Evolutionary conservation across 2,329 filamentous ascomycete genomes (phyloP).

Genomic region (Arthrobotrys entomopaga): DNA sequence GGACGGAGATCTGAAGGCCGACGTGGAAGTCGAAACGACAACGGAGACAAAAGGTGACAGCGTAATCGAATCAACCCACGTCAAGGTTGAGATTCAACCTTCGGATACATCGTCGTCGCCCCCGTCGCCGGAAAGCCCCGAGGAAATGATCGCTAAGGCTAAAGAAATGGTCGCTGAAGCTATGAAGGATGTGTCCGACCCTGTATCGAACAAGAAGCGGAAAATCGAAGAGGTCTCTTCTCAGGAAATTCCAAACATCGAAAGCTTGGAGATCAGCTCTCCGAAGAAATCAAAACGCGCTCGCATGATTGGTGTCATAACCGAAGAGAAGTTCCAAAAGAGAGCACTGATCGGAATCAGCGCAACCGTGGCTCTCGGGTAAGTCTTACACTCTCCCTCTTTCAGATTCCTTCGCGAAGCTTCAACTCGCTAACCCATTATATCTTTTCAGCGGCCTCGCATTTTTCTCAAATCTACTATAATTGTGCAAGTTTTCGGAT

Average conservation of each 20-base stretch:
- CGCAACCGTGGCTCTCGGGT: slow-evolving; percentile 90
- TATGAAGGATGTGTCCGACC: slow-evolving; percentile 63
- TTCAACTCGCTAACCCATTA: neutral
- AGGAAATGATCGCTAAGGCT: slow-evolving; percentile 84
- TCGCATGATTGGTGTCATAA: slow-evolving; percentile 77
- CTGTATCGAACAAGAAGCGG: slow-evolving; percentile 27
- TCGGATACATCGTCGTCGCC: slow-evolving; percentile 68
- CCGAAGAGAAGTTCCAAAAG: slow-evolving; percentile 85
- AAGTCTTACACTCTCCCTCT: slow-evolving; percentile 64
- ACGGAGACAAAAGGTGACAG: slow-evolving; percentile 62
- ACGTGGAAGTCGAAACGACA: slow-evolving; percentile 57
- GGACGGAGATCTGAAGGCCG: slow-evolving; percentile 65
- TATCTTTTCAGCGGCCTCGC: slow-evolving; percentile 23
- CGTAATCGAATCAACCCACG: slow-evolving; percentile 74
- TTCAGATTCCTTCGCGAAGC: neutral
- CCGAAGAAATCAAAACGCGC: slow-evolving; percentile 79
- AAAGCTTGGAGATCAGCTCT: slow-evolving; percentile 62
- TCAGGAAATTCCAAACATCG: slow-evolving; percentile 62
- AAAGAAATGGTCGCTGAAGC: slow-evolving; percentile 86
- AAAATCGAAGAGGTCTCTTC: slow-evolving; percentile 60
- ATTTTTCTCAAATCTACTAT: slow-evolving; percentile 46
- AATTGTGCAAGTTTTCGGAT: neutral
- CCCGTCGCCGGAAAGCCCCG: slow-evolving; percentile 75
- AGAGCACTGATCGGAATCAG: slow-evolving; percentile 86
- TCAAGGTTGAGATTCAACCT: slow-evolving; percentile 77